Evolutionary conservation across 148 eudicot species (phyloP), one percentile per base, ranked within the genome.

Genomic region (Cornus kousa): DNA sequence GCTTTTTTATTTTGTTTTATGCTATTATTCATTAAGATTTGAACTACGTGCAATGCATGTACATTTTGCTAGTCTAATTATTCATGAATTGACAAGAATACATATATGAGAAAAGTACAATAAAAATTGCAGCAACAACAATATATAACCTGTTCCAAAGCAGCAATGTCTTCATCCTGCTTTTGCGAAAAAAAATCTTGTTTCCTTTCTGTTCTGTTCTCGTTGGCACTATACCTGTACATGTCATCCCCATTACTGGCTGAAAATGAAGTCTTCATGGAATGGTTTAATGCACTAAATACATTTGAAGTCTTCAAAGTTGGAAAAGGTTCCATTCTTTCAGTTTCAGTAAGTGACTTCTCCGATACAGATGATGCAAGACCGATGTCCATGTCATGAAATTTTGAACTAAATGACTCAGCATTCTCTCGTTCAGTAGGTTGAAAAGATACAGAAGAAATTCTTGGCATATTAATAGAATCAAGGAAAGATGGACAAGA

Each of bases 401-500:
- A 8, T 4, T 48, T 48, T 48, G 53, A 3, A 48, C 53, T 48
- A 48, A 48, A 48, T 3, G 53, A 11, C 7, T 48, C 53, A 11
- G 53, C 53, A 4, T 48, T 48, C 53, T 48, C 53, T 48, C 0
- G 53, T 48, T 48, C 53, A 48, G 64, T 57, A 17, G 19, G 64
- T 57, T 20, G 20, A 57, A 13, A 4, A 5, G 17, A 13, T 17
- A 2, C 3, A 12, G 64, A 13, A 57, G 2, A 57, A 17, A 78
- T 85, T 85, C 69, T 93, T 71, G 90, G 72, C 80, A 90, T 82
- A 46, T 82, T 87, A 74, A 95, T 91, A 67, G 97, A 89, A 88
- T 94, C 95, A 75, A 96, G 97, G 78, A 94, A 96, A 72, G 99
- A 93, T 77, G 97, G 97, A 70, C 97, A 94, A n/a, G 90, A 80